phyloP scores from a whole-genome alignment of 2,329 filamentous ascomycete genomes.

The Fusarium dimerum region DNA sequence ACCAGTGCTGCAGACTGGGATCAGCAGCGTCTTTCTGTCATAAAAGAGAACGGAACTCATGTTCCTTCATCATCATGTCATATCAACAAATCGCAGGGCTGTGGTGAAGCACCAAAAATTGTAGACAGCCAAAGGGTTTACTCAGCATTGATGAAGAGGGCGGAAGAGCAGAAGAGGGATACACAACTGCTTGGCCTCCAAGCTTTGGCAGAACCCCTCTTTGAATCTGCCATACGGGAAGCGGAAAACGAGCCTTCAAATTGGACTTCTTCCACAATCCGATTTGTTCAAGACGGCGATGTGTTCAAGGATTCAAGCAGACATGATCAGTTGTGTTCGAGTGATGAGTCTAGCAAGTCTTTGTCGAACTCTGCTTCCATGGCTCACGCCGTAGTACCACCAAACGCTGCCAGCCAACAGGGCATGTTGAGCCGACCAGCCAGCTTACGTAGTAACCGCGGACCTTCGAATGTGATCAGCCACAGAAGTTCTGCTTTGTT shows the following conservation, averaged over 20 bases:
- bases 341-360: background rate
- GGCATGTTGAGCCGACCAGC: background rate
- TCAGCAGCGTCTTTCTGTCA: slow-evolving; percentile 62
- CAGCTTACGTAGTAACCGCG: slow-evolving; percentile 6
- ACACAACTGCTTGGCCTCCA: background rate
- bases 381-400: background rate
- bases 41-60: slow-evolving; percentile 55
- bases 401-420: background rate
- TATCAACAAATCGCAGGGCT: background rate
- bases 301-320: slow-evolving; percentile 29
- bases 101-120: background rate
- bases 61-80: slow-evolving; percentile 40
- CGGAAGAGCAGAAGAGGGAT: slow-evolving; percentile 40
- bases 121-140: slow-evolving; percentile 62
- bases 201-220: background rate
- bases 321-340: background rate
- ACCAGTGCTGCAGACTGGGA: slow-evolving; percentile 55
- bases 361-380: background rate
- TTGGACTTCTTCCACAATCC: slow-evolving; percentile 34
- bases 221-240: background rate
- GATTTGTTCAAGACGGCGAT: slow-evolving; percentile 37
- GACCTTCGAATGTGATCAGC: slow-evolving; percentile 34
- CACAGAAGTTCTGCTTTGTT: slow-evolving; percentile 52
- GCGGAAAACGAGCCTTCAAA: background rate
- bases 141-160: slow-evolving; percentile 61